A percentile compares a stretch with the other conserved stretches of the same genome.
Evolutionary conservation across 176 grass and related monocot species (phyloP).

Genomic region (Oryza meyeriana): DNA sequence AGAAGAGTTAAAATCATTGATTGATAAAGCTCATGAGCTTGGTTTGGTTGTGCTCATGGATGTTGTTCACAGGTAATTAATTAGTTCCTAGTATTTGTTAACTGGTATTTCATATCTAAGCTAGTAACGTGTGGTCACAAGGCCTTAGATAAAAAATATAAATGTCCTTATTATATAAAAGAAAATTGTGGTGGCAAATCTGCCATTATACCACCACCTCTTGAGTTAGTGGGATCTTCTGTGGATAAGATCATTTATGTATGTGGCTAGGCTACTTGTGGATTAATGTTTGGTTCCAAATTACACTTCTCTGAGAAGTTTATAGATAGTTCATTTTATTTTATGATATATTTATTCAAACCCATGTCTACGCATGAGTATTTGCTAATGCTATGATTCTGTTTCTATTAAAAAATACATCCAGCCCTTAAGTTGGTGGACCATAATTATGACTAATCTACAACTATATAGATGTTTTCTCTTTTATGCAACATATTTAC

Average conservation of each 20-base stretch:
- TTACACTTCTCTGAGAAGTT: background rate
- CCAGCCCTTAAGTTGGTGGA: background rate
- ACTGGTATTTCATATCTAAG: background rate
- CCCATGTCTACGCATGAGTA: background rate
- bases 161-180: background rate
- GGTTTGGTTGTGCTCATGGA: conserved; percentile 94
- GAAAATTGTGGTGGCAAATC: background rate
- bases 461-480: too few relatives aligned
- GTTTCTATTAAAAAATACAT: background rate
- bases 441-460: background rate
- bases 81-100: conserved; percentile 13
- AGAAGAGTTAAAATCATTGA: conserved; percentile 95
- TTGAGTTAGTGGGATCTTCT: background rate
- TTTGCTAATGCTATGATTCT: background rate
- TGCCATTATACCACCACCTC: background rate
- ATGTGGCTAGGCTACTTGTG: background rate
- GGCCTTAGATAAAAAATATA: background rate
- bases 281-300: background rate
- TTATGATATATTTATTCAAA: background rate
- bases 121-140: background rate
- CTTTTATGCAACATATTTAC: background rate
- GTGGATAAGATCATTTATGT: background rate
- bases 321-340: background rate
- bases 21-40: conserved; percentile 96
- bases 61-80: conserved; percentile 89